Conservation (phyloP, 139 green algal genomes). For the Deuterostichococcus epilithicus region DNA sequence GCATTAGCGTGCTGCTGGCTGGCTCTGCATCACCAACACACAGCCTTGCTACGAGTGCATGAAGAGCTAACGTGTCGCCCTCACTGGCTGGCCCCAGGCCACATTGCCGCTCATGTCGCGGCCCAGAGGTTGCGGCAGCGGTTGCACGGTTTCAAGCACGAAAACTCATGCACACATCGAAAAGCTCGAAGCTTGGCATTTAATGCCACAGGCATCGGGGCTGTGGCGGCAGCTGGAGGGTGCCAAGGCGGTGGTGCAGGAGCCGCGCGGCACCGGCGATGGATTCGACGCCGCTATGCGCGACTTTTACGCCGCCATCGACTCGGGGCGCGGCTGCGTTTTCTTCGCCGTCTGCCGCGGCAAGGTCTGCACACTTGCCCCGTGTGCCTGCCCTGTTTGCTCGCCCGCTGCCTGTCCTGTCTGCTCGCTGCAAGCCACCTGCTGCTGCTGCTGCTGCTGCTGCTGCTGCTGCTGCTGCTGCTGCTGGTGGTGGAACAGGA, state of each 20-base stretch:
- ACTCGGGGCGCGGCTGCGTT: conserved; percentile 56
- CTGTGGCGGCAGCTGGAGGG: conserved; percentile 47
- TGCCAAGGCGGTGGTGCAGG: conserved; percentile 71
- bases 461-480: too few relatives aligned
- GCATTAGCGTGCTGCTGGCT: neutral
- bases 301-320: conserved; percentile 69
- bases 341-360: conserved; percentile 92
- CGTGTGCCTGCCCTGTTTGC: neutral
- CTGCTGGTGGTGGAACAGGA: too few relatives aligned
- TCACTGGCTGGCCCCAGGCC: too few relatives aligned
- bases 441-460: too few relatives aligned
- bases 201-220: conserved; percentile 54
- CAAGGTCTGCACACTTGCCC: conserved; percentile 61
- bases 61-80: too few relatives aligned
- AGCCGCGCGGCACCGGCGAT: conserved; percentile 64
- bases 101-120: too few relatives aligned
- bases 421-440: neutral
- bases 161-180: too few relatives aligned
- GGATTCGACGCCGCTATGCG: conserved; percentile 67
- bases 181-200: too few relatives aligned
- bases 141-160: too few relatives aligned
- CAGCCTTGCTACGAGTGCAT: neutral
- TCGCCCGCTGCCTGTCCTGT: too few relatives aligned
- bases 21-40: too few relatives aligned
- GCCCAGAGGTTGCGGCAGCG: too few relatives aligned